phyloP scores from a whole-genome alignment of 352 stramenopile genomes.

The Phytophthora fragariaefolia region DNA sequence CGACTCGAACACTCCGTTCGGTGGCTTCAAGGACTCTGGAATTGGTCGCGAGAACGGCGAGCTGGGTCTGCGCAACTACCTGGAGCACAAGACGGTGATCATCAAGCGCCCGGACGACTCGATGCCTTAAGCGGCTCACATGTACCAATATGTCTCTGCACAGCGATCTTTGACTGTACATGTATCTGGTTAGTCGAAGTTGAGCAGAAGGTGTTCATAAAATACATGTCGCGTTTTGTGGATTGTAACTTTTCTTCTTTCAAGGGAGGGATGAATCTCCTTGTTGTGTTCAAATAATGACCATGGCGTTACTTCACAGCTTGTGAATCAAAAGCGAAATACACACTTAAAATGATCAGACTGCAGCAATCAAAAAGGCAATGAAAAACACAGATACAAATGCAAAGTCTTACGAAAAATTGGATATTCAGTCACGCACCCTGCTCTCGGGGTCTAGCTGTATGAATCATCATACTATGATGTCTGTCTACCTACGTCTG shows the following conservation, averaged over 20 bases:
- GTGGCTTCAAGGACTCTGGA: slow-evolving; percentile 87
- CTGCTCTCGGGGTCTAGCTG: slow-evolving; percentile 30
- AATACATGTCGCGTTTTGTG: slow-evolving; percentile 20
- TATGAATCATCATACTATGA: no score
- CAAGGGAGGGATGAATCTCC: neutral
- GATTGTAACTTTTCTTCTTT: neutral
- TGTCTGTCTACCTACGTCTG: slow-evolving; percentile 42
- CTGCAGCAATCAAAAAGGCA: neutral
- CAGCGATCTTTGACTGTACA: no score
- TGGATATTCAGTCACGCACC: slow-evolving; percentile 39
- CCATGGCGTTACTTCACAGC: no score
- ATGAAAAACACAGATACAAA: neutral
- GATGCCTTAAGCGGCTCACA: slow-evolving; percentile 27
- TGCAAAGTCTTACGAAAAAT: slow-evolving; percentile 27
- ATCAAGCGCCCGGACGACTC: slow-evolving; percentile 58
- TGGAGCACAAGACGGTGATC: slow-evolving; percentile 81
- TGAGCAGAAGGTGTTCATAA: slow-evolving; percentile 22
- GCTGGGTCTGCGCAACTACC: slow-evolving; percentile 75
- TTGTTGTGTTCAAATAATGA: no score
- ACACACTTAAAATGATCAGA: no score
- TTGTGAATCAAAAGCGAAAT: no score
- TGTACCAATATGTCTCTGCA: slow-evolving; percentile 17
- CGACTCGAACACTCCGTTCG: slow-evolving; percentile 85
- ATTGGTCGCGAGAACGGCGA: slow-evolving; percentile 82
- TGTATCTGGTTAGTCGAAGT: neutral